These are phyloP conservation scores for Phragmites australis DNA, from an alignment of 176 grass and related monocot species.

Conservation along the genomic window DNA sequence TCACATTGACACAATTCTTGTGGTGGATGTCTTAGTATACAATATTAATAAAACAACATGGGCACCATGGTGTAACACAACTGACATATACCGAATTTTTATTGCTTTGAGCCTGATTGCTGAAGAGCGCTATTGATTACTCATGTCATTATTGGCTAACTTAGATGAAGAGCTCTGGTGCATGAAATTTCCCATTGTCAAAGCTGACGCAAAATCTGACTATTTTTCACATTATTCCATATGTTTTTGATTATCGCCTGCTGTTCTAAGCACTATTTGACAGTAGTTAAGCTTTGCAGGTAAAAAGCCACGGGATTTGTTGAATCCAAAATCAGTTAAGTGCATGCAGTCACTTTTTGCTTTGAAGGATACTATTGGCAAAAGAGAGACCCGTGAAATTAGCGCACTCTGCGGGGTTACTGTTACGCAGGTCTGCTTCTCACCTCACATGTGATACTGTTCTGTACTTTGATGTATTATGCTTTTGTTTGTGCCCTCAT, in stretches of 20 bases:
- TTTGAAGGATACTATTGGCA: conserved; percentile 90
- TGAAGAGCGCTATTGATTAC: background rate
- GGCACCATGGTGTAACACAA: background rate
- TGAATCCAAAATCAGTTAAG: conserved; percentile 88
- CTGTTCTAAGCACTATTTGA: conserved; percentile 34
- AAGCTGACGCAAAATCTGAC: background rate
- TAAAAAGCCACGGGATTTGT: conserved; percentile 90
- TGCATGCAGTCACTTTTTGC: conserved; percentile 97
- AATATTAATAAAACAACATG: conserved; percentile 7
- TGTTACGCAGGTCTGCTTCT: conserved; percentile 78
- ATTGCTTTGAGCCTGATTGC: background rate
- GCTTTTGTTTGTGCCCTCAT: conserved; percentile 11
- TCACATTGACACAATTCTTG: background rate
- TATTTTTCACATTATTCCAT: background rate
- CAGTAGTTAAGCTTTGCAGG: conserved; percentile 49
- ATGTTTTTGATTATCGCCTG: background rate
- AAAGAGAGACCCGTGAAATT: conserved; percentile 92
- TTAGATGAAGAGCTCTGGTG: background rate
- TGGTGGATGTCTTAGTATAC: conserved; percentile 12
- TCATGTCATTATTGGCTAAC: background rate
- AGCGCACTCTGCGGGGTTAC: conserved; percentile 75
- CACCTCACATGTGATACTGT: conserved; percentile 16
- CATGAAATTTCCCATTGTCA: background rate
- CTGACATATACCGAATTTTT: background rate
- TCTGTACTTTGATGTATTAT: conserved; percentile 21